Evolutionary conservation across 164 flowering plant genomes (phyloP), one percentile per base, ranked within the genome.

Genomic region (Berberis thunbergii): DNA sequence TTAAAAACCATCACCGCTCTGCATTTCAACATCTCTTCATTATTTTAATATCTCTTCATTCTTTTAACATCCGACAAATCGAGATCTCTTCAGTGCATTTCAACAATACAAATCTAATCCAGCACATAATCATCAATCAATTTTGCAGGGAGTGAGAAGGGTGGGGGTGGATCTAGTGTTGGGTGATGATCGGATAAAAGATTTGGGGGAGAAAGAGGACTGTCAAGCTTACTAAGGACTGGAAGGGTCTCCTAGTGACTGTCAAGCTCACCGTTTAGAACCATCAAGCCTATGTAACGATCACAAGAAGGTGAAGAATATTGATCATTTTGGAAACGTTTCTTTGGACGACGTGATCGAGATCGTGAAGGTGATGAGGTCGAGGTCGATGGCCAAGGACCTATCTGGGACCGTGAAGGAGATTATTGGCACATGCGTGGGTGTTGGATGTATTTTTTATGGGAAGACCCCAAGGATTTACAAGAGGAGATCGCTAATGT

Each of bases 231-330:
- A 87, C 91, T 10, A 84, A 84, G 76, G 91, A 86, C 72, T 86
- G 91, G 91, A 86, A 86, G 85, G 91, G 91, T 49, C 84, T 86
- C 13, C 77, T 88, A 0, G 91, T 86, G 49, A 86, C 88, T 11
- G 91, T 86, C 60, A 86, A 86, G 73, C 87, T 84, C 53, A 86
- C 91, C 9, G 91, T 86, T 12, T 88, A 86, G 74, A 86, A 86
- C 59, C 81, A 88, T 3, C 87, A 86, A 68, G 88, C 91, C 6
- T 84, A 86, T 77, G 91, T 86, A 71, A 88, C 3, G 91, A 86
- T 70, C 65, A 88, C 3, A 86, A 86, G 83, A 86, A 86, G 79
- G 76, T 80, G 1, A 86, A 86, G 73, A 86, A 86, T 61, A 86
- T 86, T 71, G 84, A 84, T 73, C 88, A 86, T 67, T 74, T 73